Evolutionary conservation across 108 stramenopile genomes (phyloP), one percentile per base, ranked within the genome.

Genomic region (Stephanodiscus triporus): DNA sequence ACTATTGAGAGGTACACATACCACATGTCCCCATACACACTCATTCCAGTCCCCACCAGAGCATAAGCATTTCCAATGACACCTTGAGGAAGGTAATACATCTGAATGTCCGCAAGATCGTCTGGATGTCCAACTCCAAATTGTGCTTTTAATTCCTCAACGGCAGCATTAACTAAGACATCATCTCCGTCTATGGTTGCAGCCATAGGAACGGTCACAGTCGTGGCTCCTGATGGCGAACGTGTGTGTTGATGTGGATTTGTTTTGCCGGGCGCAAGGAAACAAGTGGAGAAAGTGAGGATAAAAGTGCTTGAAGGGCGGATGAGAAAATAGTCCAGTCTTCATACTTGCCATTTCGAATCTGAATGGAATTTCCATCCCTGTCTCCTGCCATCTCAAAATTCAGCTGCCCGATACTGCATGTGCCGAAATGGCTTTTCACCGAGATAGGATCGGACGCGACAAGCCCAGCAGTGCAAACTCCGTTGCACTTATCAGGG

Each of bases 11-110:
- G 3, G 75, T 69, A 40, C 68, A 63, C 24, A 76, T 85, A 85
- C 82, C 82, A 85, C 10, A 69, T 27, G 40, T 86, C 70, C 66
- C 84, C 85, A 80, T 78, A 89, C 1, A 79, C 70, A n/a, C 63
- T 70, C 11, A 37, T 26, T 70, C 73, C 2, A 34, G 32, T 34
- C 2, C 32, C 32, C 8, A 66, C 73, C 72, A 68, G 83, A 4
- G 77, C 85, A 42, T 83, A 83, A 0, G 60, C 82, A 19, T 77
- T 23, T 74, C 80, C 75, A 47, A 17, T 49, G n/a, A 49, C 48
- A 34, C 32, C 32, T 34, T 34, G 32, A 40, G 40, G 40, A 1
- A 40, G 40, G 11, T 9, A 40, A 40, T 11, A 40, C 11, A 40
- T 40, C 10, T 9, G 8, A 11, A 11, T 9, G 1, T 40, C 10